These are phyloP conservation scores for Aspergillus sp. DNA, from an alignment of 2,329 filamentous ascomycete species.

Conservation along the genomic window DNA sequence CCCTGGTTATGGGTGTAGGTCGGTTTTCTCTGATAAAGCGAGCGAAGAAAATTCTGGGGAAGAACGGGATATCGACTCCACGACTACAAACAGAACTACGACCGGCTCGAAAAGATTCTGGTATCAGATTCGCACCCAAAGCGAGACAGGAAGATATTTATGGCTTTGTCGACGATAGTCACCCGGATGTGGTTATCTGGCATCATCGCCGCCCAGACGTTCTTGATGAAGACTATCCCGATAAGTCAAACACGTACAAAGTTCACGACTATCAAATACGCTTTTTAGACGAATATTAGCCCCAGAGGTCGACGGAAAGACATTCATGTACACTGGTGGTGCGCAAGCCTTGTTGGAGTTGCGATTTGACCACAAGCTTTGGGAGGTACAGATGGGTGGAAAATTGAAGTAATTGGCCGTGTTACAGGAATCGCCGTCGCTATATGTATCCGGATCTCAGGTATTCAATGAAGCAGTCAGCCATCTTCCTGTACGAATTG, in stretches of 20 bases:
- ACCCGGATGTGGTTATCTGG: slow-evolving; percentile 8
- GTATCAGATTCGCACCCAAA: slow-evolving; percentile 3
- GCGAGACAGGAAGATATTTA: background rate
- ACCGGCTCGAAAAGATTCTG: slow-evolving; percentile 1
- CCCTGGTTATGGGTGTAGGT: slow-evolving; percentile 2
- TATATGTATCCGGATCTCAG: no score
- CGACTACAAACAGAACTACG: slow-evolving; percentile 2
- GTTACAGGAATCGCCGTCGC: no score
- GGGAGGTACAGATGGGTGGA: background rate
- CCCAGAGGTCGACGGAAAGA: background rate
- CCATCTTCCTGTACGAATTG: no score
- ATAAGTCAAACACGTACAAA: background rate
- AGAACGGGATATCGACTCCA: slow-evolving; percentile 5
- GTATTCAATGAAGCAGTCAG: no score
- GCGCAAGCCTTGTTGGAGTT: background rate
- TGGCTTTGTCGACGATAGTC: slow-evolving; percentile 1
- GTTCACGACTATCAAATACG: background rate
- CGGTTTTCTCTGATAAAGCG: slow-evolving; percentile 1
- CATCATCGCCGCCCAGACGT: slow-evolving; percentile 2
- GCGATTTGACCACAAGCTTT: background rate
- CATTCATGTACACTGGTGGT: background rate
- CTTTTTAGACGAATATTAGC: background rate
- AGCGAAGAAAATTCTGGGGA: slow-evolving; percentile 1
- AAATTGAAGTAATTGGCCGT: background rate
- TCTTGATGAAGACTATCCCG: slow-evolving; percentile 5